Conservation (phyloP, 768 basidiomycete genomes). For the Xerocomus brunneocitrinus region DNA sequence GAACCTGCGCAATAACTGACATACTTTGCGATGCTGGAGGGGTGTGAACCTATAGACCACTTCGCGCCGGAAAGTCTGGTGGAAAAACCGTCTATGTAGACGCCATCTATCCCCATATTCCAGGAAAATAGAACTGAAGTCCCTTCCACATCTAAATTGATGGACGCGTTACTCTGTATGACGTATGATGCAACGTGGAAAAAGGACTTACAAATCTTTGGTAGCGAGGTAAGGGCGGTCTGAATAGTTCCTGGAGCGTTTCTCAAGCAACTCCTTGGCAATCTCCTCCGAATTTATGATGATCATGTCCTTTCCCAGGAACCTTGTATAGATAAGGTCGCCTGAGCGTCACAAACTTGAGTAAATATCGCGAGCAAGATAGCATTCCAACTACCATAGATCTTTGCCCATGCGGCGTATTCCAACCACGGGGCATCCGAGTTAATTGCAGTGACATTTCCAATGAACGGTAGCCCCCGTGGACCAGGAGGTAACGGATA, state of each 20-base stretch:
- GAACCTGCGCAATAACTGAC: constrained; percentile 31
- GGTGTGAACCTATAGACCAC: constrained; percentile 26
- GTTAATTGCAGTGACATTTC: constrained; percentile 35
- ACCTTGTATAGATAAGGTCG: constrained; percentile 44
- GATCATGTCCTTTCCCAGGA: constrained; percentile 42
- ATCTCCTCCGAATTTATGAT: constrained; percentile 43
- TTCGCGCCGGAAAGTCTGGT: constrained; percentile 22
- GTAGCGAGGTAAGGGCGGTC: constrained; percentile 39
- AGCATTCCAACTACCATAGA: constrained; percentile 27
- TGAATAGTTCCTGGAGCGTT: constrained; percentile 45
- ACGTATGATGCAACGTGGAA: neutral
- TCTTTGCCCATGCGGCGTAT: constrained; percentile 37
- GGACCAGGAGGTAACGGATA: constrained; percentile 37
- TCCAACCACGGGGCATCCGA: constrained; percentile 30
- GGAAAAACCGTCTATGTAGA: constrained; percentile 27
- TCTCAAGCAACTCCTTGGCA: constrained; percentile 44
- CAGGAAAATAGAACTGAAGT: constrained; percentile 21
- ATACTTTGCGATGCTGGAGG: constrained; percentile 27
- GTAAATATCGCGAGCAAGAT: neutral
- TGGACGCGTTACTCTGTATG: neutral
- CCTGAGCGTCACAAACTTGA: constrained; percentile 23
- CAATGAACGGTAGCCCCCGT: constrained; percentile 33
- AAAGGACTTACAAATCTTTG: constrained; percentile 5
- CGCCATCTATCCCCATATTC: constrained; percentile 34
- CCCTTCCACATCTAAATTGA: constrained; percentile 16